A percentile compares a stretch with the other conserved stretches of the same genome.
Conservation (phyloP, 768 basidiomycete species). For the Phallus indusiatus region DNA sequence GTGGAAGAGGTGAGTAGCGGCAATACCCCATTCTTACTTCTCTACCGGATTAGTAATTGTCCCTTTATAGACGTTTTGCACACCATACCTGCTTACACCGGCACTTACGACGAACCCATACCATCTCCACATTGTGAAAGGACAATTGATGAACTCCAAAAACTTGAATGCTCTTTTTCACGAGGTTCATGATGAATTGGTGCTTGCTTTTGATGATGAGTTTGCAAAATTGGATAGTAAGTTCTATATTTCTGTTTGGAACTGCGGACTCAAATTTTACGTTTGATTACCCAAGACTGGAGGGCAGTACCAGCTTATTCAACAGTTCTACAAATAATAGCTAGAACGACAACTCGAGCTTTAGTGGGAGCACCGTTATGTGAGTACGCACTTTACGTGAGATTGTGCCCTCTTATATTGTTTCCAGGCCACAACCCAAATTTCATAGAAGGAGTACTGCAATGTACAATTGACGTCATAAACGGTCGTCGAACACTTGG, state of each 20-base stretch:
- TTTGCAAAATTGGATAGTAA: not conserved
- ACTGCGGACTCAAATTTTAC: not conserved
- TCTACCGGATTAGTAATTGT: not conserved
- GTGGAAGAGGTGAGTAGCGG: conserved; percentile 1
- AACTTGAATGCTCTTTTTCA: not conserved
- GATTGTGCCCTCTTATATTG: not conserved
- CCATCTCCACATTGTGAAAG: conserved; percentile 22
- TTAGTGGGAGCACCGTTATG: conserved; percentile 44
- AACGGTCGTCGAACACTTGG: not conserved
- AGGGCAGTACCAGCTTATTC: conserved; percentile 20
- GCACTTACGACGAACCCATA: conserved; percentile 22
- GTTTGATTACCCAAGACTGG: conserved; percentile 22
- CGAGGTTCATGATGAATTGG: not conserved
- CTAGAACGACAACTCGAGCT: conserved; percentile 32
- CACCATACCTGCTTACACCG: conserved; percentile 28
- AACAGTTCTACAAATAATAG: conserved; percentile 25
- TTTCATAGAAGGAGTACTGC: not conserved
- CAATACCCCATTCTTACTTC: not conserved
- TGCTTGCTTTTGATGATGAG: not conserved
- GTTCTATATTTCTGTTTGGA: not conserved
- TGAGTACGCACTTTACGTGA: conserved; percentile 16
- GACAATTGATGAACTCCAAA: conserved; percentile 22
- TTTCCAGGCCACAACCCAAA: conserved; percentile 8
- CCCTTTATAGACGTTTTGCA: conserved; percentile 26
- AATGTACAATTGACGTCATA: not conserved